Percentiles rank a stretch among this genome's conserved stretches.
These are phyloP conservation scores for Erigeron canadensis DNA, from an alignment of 129 eudicot genomes.

Conservation along the genomic window DNA sequence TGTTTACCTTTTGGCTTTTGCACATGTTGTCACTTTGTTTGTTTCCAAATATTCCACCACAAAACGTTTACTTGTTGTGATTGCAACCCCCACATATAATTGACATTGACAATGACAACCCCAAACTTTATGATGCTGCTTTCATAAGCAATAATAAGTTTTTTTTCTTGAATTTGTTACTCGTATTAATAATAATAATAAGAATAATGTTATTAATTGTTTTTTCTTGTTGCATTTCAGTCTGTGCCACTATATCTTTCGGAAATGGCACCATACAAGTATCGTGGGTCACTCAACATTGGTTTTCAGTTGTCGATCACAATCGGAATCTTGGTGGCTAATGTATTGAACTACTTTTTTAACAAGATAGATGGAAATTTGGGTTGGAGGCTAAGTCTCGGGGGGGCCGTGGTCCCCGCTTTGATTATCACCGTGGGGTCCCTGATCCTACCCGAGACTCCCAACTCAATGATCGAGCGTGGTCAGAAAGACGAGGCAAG, in stretches of 20 bases:
- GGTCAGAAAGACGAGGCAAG: conserved; percentile 56
- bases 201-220: neutral
- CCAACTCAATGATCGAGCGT: conserved; percentile 87
- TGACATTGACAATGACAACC: conserved; percentile 37
- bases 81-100: conserved; percentile 30
- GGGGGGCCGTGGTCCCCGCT: conserved; percentile 92
- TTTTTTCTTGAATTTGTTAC: neutral
- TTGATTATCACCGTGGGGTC: conserved; percentile 69
- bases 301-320: conserved; percentile 84
- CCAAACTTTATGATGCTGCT: neutral
- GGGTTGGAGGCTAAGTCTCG: conserved; percentile 91
- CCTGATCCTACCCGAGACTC: conserved; percentile 73
- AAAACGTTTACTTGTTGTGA: conserved; percentile 35
- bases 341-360: conserved; percentile 73
- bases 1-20: conserved; percentile 33
- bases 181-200: neutral
- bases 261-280: conserved; percentile 96
- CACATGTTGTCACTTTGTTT: conserved; percentile 36
- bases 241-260: conserved; percentile 87
- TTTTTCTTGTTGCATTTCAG: conserved; percentile 37
- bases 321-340: conserved; percentile 80
- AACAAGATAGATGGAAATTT: conserved; percentile 65
- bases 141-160: neutral
- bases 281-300: conserved; percentile 82
- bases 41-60: conserved; percentile 31